phyloP scores from a whole-genome alignment of 176 grass and related monocot genomes.

The Puya raimondii region DNA sequence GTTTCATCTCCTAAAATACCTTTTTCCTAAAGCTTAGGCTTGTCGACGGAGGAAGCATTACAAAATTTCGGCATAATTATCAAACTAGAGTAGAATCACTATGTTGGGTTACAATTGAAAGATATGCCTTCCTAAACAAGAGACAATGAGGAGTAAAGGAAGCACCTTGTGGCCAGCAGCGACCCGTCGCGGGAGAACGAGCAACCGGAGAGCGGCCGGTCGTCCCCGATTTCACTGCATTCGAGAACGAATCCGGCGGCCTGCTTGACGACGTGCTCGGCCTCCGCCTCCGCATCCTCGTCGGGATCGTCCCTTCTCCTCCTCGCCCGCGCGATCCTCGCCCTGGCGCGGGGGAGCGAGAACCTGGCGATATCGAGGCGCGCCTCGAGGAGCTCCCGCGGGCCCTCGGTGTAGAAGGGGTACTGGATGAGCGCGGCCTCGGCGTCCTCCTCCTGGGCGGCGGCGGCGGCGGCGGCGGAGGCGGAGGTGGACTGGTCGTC shows the following conservation, averaged over 20 bases:
- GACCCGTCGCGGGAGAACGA: constrained; percentile 67
- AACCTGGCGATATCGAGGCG: constrained; percentile 49
- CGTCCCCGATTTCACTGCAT: constrained; percentile 90
- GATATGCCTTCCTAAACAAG: constrained; percentile 4
- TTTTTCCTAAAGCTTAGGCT: too few relatives aligned
- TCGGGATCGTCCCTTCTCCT: constrained; percentile 60
- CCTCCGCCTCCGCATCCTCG: constrained; percentile 79
- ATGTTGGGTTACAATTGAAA: too few relatives aligned
- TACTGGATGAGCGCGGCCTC: constrained; percentile 50
- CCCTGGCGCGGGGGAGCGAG: constrained; percentile 57
- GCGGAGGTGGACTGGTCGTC: constrained; percentile 46
- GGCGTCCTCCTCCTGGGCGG: constrained; percentile 24
- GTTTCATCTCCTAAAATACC: too few relatives aligned
- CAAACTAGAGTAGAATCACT: too few relatives aligned
- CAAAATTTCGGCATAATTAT: too few relatives aligned
- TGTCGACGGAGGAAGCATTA: too few relatives aligned
- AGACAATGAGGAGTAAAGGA: neutral
- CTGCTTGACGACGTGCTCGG: constrained; percentile 52
- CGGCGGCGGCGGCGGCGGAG: constrained; percentile 11
- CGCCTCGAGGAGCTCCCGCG: constrained; percentile 50
- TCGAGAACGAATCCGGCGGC: constrained; percentile 59
- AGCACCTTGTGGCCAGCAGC: constrained; percentile 75
- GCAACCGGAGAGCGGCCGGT: constrained; percentile 68
- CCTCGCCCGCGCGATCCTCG: constrained; percentile 64
- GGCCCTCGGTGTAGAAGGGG: constrained; percentile 86